Base-by-base conservation (phyloP, 305 asterid genomes). In the Plantago coronopus region DNA sequence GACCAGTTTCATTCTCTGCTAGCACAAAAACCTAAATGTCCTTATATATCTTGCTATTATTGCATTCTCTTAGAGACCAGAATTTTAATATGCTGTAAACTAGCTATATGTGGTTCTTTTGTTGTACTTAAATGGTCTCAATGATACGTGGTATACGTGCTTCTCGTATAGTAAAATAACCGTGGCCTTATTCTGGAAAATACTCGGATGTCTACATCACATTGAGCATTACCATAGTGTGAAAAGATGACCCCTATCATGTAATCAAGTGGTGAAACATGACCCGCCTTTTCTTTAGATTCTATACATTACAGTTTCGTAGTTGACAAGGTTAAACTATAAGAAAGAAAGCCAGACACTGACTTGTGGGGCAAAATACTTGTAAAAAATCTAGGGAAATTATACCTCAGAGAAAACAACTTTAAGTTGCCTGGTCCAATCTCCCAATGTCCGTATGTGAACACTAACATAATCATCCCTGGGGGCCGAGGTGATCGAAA, bases 351-450 rank as follows among this genome's bases (percentile, higher is more conserved):
- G n/a, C 14, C 1, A 37, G 19, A 56, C n/a, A 37, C 2, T 37
- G 45, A 12, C 29, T 43, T 48, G 50, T 23, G 22, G 48, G 31
- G 34, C 37, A 43, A 14, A 38, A 31, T 34, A 31, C 1, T 4
- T 19, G 20, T 10, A 40, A 15, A 1, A 21, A 18, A 51, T 22
- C 11, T 2, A 51, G 37, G 37, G 34, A 21, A 38, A 42, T 8
- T 15, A 37, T 50, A 90, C 98, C 96, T 88, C 85, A 0, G 87
- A 79, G 69, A 91, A 91, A 23, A 91, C 95, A 21, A 68, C 47
- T 74, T 72, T 88, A n/a, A 91, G 91, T 65, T 88, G 91, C 29
- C 87, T 77, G 45, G 98, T 91, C 98, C 98, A 91, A 65, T 91
- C 98, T 43, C 98, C 98, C 7, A 77, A 73, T 6, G 88, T 84